Base-by-base conservation (phyloP, 2,329 filamentous ascomycete species). In the Daldinia eschscholtzii region DNA sequence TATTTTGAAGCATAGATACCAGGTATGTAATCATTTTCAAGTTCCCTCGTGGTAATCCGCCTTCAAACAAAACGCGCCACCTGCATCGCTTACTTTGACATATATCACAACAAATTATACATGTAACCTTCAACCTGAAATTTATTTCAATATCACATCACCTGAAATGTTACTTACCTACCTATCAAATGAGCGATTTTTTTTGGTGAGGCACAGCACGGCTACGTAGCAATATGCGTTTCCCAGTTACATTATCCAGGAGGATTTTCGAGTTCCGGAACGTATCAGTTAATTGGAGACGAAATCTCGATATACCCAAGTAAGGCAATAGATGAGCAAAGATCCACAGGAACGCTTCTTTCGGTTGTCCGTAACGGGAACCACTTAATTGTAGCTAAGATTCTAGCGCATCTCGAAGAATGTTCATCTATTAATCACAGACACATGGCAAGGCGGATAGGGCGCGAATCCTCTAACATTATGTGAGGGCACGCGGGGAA, bases 201-300 rank as follows among this genome's bases (percentile, higher is more conserved):
- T 23, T 23, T 48, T 50, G 13, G 23, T 37, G 46, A 50, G 26
- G 26, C 46, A 48, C 26, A 23, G 13, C 6, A 18, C 13, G 26
- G 13, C 26, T 30, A 13, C 15, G 46, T 18, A 50, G n/a, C 20
- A 15, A 26, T 50, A 50, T 28, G 46, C n/a, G 46, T 23, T 13
- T 23, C 46, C 26, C 3, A 18, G 46, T 30, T 30, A 50, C 46
- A 50, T 33, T 28, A 50, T 18, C 6, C 30, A 50, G 46, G 46
- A 50, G 46, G 46, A 50, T 50, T 50, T 4, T 18, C 23, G 10
- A 15, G 44, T 12, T 48, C 46, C 6, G 3, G 26, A 30, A 33
- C 46, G 46, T 50, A 50, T 50, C 26, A 50, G 13, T 50, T 50
- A 50, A 50, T 30, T 50, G 46, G 46, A 30, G 46, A 50, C 46